phyloP scores from a whole-genome alignment of 179 eudicot species.

The Spergularia azorica region DNA sequence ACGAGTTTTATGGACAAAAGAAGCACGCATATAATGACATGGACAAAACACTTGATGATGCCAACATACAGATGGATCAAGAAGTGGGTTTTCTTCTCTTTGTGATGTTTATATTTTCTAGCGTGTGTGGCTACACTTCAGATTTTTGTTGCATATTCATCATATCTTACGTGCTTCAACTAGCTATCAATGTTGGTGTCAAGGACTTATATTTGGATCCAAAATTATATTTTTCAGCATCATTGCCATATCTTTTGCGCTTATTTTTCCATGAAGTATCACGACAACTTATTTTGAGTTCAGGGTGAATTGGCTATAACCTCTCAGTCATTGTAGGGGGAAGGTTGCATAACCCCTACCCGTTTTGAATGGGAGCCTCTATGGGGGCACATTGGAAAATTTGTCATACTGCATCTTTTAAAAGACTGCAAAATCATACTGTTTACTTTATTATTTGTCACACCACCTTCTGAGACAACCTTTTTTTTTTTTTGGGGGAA shows the following conservation, averaged over 20 bases:
- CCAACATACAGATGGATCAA: constrained; percentile 95
- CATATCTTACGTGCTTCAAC: neutral
- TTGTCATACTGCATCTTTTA: neutral
- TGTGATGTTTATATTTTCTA: neutral
- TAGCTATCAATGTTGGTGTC: too few species aligned
- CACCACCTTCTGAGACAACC: too few species aligned
- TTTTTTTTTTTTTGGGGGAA: too few species aligned
- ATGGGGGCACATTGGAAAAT: neutral
- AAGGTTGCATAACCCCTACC: neutral
- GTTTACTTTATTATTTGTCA: too few species aligned
- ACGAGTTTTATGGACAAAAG: constrained; percentile 79
- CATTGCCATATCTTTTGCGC: neutral
- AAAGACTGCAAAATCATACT: too few species aligned
- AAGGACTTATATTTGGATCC: too few species aligned
- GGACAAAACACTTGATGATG: constrained; percentile 92
- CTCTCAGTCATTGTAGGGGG: neutral
- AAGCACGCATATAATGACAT: constrained; percentile 82
- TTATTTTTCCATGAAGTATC: neutral
- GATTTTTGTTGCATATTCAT: neutral
- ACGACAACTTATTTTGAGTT: neutral
- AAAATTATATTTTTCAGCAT: too few species aligned
- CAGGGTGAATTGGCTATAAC: neutral
- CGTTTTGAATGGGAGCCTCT: neutral
- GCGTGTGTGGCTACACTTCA: neutral
- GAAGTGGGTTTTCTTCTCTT: constrained; percentile 60